Evolutionary conservation across 805 yeast species (phyloP), one percentile per base, ranked within the genome.

Genomic region (Komagataella ulmi): DNA sequence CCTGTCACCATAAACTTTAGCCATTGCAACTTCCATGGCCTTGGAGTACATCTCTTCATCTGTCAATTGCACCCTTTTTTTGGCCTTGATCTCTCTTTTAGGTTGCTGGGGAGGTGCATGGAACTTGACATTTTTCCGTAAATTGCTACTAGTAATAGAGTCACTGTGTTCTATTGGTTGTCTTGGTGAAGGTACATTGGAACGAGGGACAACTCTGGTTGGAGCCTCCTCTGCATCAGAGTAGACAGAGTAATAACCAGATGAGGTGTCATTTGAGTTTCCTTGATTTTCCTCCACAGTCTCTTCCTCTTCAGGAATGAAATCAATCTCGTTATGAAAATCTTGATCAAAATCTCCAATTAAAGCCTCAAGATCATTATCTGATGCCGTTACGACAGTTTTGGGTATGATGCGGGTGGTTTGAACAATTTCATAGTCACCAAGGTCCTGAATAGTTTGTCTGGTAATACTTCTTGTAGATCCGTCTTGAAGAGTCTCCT

Each of bases 11-110:
- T 79, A 79, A 1, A 81, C 85, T 53, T 71, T 78, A 54, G 69
- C 72, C 61, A 72, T 66, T 0, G 87, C 86, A 12, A 76, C 74
- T 55, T 74, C 75, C 54, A 74, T 67, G 0, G 86, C 86, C 55
- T 67, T 66, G 18, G 69, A 70, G 57, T 80, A 81, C 70, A 79
- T 67, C 55, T 80, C 83, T 45, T 72, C 76, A 21, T 74, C 74
- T 24, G 76, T 61, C 46, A 63, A 56, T 46, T 57, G 54, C 19
- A 17, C 12, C 21, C 49, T 44, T 24, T 45, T 17, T 48, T 17
- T 17, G 6, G 14, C 6, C 17, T 44, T 7, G 17, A 17, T 23
- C 17, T 19, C 14, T 24, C 18, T 17, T 17, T 24, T 40, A 23
- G 46, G 46, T 10, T 17, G 46, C 21, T 48, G 45, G 45, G 54